Percentiles rank a stretch among this genome's conserved stretches.
Conservation (phyloP, 2,329 filamentous ascomycete genomes). For the Ascochyta lentis region DNA sequence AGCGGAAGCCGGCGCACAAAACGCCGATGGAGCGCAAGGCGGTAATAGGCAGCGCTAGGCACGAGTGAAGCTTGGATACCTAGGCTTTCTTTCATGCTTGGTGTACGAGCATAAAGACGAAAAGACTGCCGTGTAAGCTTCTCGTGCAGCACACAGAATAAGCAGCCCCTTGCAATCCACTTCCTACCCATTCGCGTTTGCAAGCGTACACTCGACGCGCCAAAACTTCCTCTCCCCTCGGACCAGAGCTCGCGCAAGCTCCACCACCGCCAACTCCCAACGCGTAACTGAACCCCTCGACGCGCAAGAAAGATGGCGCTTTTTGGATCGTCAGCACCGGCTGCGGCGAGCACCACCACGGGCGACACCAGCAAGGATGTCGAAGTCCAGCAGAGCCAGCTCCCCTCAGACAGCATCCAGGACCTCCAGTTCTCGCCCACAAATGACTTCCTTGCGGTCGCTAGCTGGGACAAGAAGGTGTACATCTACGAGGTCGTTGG, state of each 20-base stretch:
- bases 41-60: slow-evolving; percentile 31
- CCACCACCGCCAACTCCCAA: slow-evolving; percentile 15
- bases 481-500: slow-evolving; percentile 92
- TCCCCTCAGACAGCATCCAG: slow-evolving; percentile 86
- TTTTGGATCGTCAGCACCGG: slow-evolving; percentile 62
- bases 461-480: slow-evolving; percentile 98
- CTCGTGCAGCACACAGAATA: slow-evolving; percentile 1
- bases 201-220: slow-evolving; percentile 8
- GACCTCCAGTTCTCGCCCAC: slow-evolving; percentile 82
- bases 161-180: too few relatives aligned
- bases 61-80: slow-evolving; percentile 34
- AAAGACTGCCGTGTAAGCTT: slow-evolving; percentile 15
- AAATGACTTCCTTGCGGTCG: slow-evolving; percentile 82
- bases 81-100: slow-evolving; percentile 25
- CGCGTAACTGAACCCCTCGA: slow-evolving; percentile 4
- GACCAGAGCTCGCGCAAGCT: slow-evolving; percentile 33
- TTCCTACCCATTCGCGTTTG: neutral
- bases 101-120: slow-evolving; percentile 10
- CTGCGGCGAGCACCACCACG: slow-evolving; percentile 72
- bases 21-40: slow-evolving; percentile 18
- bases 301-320: slow-evolving; percentile 60
- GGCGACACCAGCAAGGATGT: slow-evolving; percentile 93
- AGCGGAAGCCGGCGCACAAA: slow-evolving; percentile 23
- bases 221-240: slow-evolving; percentile 3
- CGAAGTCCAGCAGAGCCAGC: slow-evolving; percentile 68